Base-by-base conservation (phyloP, 1,139 yeast species). In the Yamadazyma mexicana region DNA sequence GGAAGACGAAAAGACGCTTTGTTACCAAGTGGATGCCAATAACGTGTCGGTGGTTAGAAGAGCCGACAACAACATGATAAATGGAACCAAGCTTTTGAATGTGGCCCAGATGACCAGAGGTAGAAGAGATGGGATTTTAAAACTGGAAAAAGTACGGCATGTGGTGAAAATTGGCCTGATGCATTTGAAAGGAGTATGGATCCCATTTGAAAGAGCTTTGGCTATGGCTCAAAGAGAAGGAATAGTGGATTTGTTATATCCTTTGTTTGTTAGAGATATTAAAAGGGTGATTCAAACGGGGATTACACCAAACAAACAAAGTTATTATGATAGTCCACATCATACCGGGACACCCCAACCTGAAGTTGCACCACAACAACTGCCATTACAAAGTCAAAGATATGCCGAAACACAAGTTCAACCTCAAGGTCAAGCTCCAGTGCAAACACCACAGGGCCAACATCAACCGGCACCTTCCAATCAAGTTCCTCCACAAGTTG, bases 151-250 rank as follows among this genome's bases (percentile, higher is more conserved):
- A 59, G 79, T 81, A 30, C 74, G 98, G 36, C 94, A 88, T 59
- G 98, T 92, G 36, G 96, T 91, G 42, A 91, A 91, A 64, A 87
- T 91, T 50, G 98, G 98, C 9, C 87, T 96, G 15, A 91, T 91
- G 97, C 96, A 91, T 61, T 73, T 91, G 55, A 91, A 91, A 65
- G 98, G 98, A 39, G 98, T 91, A 35, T 91, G 98, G 98, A 89
- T 91, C 49, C 97, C 98, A 1, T 89, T 89, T 61, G 97, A 91
- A 51, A 74, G 97, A 39, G 98, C 97, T 1, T 69, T 87, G 38
- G 86, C 87, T 20, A 85, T 91, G 81, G 96, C 97, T 25, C 89
- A 87, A 64, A 74, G 87, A 51, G 97, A 91, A 63, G 84, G 87
- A 34, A 88, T 91, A 45, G 88, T 85, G 31, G 96, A 89, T 57